These are phyloP conservation scores for Chrysoporthe puriensis DNA, from an alignment of 2,329 filamentous ascomycete species.

Conservation along the genomic window DNA sequence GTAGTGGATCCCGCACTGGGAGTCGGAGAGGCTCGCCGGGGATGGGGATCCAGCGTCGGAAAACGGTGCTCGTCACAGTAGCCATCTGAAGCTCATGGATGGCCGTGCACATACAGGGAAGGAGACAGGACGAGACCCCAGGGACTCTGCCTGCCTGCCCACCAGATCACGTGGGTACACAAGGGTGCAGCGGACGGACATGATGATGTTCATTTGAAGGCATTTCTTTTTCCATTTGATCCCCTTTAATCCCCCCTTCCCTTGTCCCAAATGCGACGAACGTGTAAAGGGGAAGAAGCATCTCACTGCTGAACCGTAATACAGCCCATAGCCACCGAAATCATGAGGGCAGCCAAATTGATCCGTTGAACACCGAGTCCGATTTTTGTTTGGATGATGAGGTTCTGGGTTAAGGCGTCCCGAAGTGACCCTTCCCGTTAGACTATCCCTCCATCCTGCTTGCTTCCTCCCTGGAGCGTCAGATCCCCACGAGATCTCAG, in stretches of 20 bases:
- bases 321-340: constrained; percentile 26
- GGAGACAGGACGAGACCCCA: neutral
- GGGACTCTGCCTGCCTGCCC: no score
- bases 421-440: constrained; percentile 14
- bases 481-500: neutral
- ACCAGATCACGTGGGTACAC: neutral
- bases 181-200: constrained; percentile 21
- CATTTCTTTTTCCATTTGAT: constrained; percentile 24
- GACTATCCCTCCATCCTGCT: constrained; percentile 20
- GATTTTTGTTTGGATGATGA: constrained; percentile 26
- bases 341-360: constrained; percentile 27
- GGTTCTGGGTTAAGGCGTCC: neutral
- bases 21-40: no score
- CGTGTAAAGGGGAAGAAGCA: constrained; percentile 21
- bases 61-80: no score
- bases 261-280: constrained; percentile 28
- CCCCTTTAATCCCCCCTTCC: constrained; percentile 18
- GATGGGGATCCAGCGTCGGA: no score
- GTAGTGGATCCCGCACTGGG: no score
- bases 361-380: constrained; percentile 30
- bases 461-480: neutral
- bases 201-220: constrained; percentile 29
- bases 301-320: constrained; percentile 21
- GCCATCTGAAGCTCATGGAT: no score
- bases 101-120: neutral